These are phyloP conservation scores for Yamadazyma laniorum DNA, from an alignment of 805 yeast genomes.

Conservation along the genomic window DNA sequence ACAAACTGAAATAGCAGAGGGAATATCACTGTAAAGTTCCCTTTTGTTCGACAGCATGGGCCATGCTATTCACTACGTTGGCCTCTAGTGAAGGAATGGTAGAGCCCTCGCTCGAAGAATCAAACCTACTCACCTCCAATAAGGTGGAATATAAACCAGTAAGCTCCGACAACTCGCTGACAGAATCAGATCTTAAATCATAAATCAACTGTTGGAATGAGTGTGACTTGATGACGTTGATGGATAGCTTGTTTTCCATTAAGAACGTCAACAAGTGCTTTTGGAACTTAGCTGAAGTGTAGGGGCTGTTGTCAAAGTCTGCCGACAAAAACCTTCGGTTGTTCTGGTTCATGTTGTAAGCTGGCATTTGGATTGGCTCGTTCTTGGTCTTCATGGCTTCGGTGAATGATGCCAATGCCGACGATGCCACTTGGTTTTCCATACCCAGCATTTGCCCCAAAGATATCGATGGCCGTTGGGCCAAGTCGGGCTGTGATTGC, in stretches of 20 bases:
- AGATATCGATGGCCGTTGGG: not conserved
- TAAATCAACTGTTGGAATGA: conserved; percentile 52
- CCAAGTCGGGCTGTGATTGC: conserved; percentile 1
- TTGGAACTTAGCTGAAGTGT: conserved; percentile 47
- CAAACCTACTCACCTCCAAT: conserved; percentile 40
- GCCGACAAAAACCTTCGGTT: conserved; percentile 24
- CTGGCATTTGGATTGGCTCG: not conserved
- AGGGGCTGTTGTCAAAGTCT: conserved; percentile 42
- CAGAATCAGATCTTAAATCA: conserved; percentile 48
- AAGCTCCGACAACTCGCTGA: conserved; percentile 47
- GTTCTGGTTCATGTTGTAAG: conserved; percentile 9
- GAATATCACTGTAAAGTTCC: not conserved
- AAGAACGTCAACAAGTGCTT: conserved; percentile 50
- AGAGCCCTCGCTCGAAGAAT: not conserved
- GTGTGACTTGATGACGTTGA: conserved; percentile 46
- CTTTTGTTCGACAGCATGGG: conserved; percentile 18
- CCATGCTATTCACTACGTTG: conserved; percentile 15
- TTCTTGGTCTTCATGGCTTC: not conserved
- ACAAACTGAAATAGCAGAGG: not conserved
- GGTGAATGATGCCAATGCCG: not conserved
- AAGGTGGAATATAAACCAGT: conserved; percentile 44
- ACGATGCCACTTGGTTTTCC: not conserved
- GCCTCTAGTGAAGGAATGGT: conserved; percentile 14
- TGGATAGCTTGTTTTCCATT: conserved; percentile 51
- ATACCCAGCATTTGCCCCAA: not conserved